Conservation (phyloP, 495 filamentous ascomycete genomes). For the Penicillium dipodomyicola region DNA sequence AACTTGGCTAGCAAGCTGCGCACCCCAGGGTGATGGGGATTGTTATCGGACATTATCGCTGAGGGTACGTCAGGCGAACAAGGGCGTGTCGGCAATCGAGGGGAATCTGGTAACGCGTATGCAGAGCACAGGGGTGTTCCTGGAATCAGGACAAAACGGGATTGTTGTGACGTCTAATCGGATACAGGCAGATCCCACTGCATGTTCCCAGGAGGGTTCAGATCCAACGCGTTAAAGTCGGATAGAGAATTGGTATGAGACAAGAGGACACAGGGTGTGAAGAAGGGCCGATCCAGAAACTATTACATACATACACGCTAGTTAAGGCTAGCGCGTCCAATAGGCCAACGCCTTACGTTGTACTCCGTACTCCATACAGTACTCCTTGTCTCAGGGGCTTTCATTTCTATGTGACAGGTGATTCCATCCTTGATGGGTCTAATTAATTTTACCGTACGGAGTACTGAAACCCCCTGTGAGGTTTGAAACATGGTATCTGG, state of each 20-base stretch:
- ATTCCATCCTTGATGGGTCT: neutral
- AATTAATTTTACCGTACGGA: neutral
- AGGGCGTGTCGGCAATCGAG: slow-evolving; percentile 19
- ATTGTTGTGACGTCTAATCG: slow-evolving; percentile 7
- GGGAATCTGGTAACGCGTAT: slow-evolving; percentile 21
- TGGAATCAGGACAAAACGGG: slow-evolving; percentile 7
- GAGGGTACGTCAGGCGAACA: slow-evolving; percentile 13
- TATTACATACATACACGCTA: slow-evolving; percentile 24
- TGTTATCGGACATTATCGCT: slow-evolving; percentile 48
- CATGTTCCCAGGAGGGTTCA: slow-evolving; percentile 13
- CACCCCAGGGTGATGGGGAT: slow-evolving; percentile 52
- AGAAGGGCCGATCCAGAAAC: slow-evolving; percentile 25
- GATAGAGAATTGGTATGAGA: slow-evolving; percentile 10
- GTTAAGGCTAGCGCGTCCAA: slow-evolving; percentile 26
- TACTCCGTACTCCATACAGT: slow-evolving; percentile 10
- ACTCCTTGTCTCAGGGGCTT: slow-evolving; percentile 16
- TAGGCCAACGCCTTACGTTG: slow-evolving; percentile 17
- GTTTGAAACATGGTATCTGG: neutral
- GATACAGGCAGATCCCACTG: slow-evolving; percentile 11
- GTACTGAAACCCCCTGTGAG: neutral
- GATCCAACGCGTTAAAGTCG: slow-evolving; percentile 12
- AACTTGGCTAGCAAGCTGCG: slow-evolving; percentile 85
- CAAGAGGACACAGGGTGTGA: slow-evolving; percentile 18
- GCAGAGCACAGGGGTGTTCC: slow-evolving; percentile 15
- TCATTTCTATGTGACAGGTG: slow-evolving; percentile 2